These are phyloP conservation scores for Scutellaria barbata DNA, from an alignment of 257 asterid species.

Conservation along the genomic window DNA sequence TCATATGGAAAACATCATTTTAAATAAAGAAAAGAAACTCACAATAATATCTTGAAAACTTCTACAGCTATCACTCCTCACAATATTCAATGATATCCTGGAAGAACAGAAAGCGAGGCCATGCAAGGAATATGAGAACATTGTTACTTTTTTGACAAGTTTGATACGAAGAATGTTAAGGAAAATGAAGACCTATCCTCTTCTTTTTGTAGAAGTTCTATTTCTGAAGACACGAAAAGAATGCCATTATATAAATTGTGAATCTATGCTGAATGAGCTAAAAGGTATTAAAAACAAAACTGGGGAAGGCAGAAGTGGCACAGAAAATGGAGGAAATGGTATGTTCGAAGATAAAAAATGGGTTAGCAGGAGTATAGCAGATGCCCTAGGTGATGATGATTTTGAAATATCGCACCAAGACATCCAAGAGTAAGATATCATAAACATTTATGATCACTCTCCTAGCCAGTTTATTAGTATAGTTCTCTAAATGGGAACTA, in stretches of 20 bases:
- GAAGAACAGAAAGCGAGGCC: slow-evolving; percentile 91
- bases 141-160: slow-evolving; percentile 72
- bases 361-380: slow-evolving; percentile 82
- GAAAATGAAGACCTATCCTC: slow-evolving; percentile 84
- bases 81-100: slow-evolving; percentile 77
- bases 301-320: slow-evolving; percentile 43
- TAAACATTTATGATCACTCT: slow-evolving; percentile 23
- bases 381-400: slow-evolving; percentile 97
- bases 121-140: slow-evolving; percentile 69
- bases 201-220: slow-evolving; percentile 82
- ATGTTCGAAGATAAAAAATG: slow-evolving; percentile 56
- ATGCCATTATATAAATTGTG: slow-evolving; percentile 80
- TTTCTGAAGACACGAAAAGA: slow-evolving; percentile 83
- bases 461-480: slow-evolving; percentile 22
- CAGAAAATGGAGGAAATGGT: slow-evolving; percentile 50
- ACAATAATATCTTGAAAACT: slow-evolving; percentile 38
- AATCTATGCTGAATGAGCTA: slow-evolving; percentile 73
- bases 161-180: slow-evolving; percentile 84
- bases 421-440: slow-evolving; percentile 47
- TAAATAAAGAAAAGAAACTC: slow-evolving; percentile 24
- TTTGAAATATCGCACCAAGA: slow-evolving; percentile 42
- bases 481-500: slow-evolving; percentile 28
- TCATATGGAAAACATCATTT: slow-evolving; percentile 23
- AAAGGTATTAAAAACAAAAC: slow-evolving; percentile 47
- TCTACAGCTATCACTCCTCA: slow-evolving; percentile 78